These are phyloP conservation scores for Diplodia intermedia DNA, from an alignment of 2,329 filamentous ascomycete genomes.

Conservation along the genomic window DNA sequence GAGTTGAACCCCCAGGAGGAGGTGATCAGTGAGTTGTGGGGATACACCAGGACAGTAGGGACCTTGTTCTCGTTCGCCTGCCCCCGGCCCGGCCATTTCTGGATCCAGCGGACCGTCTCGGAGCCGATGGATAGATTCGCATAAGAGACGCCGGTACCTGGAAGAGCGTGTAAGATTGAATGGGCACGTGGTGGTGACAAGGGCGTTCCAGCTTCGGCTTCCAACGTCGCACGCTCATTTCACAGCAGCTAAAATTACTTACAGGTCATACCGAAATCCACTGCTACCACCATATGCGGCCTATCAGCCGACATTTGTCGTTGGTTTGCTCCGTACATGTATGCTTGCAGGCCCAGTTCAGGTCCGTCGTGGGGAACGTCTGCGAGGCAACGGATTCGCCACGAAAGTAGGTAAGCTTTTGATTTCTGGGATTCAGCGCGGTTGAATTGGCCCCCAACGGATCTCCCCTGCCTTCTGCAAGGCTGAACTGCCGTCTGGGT, in stretches of 20 bases:
- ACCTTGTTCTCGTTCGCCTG: conserved; percentile 64
- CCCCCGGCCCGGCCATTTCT: conserved; percentile 63
- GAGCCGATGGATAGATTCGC: conserved; percentile 47
- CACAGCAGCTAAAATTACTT: conserved; percentile 35
- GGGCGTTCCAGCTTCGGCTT: conserved; percentile 29
- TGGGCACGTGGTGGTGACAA: not conserved
- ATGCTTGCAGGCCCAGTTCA: not conserved
- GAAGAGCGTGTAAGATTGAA: not conserved
- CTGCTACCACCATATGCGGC: conserved; percentile 45
- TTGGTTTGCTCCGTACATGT: conserved; percentile 22
- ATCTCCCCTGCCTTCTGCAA: not conserved
- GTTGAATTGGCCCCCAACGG: not conserved
- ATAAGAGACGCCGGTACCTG: conserved; percentile 49
- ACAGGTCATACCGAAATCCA: conserved; percentile 51
- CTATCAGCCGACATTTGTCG: conserved; percentile 36
- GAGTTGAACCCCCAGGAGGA: conserved; percentile 64
- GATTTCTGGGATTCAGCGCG: conserved; percentile 39
- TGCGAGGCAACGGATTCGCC: not conserved
- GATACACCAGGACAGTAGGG: conserved; percentile 60
- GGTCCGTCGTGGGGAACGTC: not conserved
- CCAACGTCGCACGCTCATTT: conserved; percentile 16
- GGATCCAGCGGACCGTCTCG: conserved; percentile 44
- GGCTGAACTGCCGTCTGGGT: conserved; percentile 2
- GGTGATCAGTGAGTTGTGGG: conserved; percentile 45
- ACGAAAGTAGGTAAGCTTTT: conserved; percentile 13